Evolutionary conservation across 208 protist species (phyloP).

Genomic region (Crithidia brevicula): DNA sequence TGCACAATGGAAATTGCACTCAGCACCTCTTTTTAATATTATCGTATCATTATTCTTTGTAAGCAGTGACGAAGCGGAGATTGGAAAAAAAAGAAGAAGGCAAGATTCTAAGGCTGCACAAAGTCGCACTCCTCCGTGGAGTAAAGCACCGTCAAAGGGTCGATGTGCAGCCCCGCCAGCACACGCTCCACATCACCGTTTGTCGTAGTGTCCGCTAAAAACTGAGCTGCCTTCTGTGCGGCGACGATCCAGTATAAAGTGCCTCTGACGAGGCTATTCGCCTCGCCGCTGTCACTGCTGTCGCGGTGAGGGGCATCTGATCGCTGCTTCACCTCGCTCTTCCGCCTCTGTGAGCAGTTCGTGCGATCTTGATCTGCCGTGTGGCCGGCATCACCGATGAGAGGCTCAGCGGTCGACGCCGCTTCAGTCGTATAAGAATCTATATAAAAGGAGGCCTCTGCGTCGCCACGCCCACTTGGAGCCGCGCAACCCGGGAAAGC

Average conservation of each 20-base stretch:
- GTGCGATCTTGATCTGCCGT: too few relatives aligned
- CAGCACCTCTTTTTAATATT: background rate
- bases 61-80: conserved; percentile 3
- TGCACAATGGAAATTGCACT: too few relatives aligned
- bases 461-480: too few relatives aligned
- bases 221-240: conserved; percentile 22
- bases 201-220: conserved; percentile 10
- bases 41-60: background rate
- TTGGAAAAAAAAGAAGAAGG: conserved; percentile 21
- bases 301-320: too few relatives aligned
- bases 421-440: too few relatives aligned
- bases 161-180: conserved; percentile 33
- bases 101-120: background rate
- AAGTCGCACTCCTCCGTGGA: conserved; percentile 29
- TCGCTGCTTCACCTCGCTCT: too few relatives aligned
- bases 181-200: conserved; percentile 27
- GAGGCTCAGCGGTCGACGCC: too few relatives aligned
- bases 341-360: too few relatives aligned
- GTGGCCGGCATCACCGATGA: too few relatives aligned
- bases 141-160: conserved; percentile 24
- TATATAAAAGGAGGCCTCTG: too few relatives aligned
- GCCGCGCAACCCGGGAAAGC: too few relatives aligned
- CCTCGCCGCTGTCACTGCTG: background rate
- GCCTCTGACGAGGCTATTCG: conserved; percentile 17
- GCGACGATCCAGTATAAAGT: conserved; percentile 35